Percentiles rank a stretch among this genome's conserved stretches.
Evolutionary conservation across 1,139 yeast genomes (phyloP).

Genomic region (Scheffersomyces insectosa): DNA sequence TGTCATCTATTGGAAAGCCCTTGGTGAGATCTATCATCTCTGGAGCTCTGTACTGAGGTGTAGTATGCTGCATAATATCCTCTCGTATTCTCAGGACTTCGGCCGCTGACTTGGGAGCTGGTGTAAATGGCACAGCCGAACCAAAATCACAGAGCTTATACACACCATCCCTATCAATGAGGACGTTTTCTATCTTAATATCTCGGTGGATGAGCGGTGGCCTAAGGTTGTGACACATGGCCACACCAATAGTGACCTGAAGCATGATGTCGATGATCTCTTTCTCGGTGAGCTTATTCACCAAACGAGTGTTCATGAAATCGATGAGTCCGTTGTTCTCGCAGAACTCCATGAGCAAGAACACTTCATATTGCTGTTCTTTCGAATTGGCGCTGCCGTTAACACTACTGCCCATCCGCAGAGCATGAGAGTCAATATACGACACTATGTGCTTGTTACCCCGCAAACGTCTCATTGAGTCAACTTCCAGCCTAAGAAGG

Average conservation of each 20-base stretch:
- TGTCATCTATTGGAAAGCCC: slow-evolving; percentile 89
- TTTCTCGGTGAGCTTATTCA: slow-evolving; percentile 74
- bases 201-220: slow-evolving; percentile 91
- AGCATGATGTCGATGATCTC: slow-evolving; percentile 83
- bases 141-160: slow-evolving; percentile 95
- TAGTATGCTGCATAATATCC: slow-evolving; percentile 87
- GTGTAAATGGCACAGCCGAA: slow-evolving; percentile 71
- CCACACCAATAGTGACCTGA: slow-evolving; percentile 80
- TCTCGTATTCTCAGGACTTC: slow-evolving; percentile 72
- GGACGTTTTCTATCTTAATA: slow-evolving; percentile 91
- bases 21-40: slow-evolving; percentile 91
- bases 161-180: slow-evolving; percentile 69
- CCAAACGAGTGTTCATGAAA: slow-evolving; percentile 88
- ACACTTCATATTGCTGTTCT: slow-evolving; percentile 73
- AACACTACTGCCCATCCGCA: slow-evolving; percentile 50
- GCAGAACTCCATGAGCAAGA: slow-evolving; percentile 91
- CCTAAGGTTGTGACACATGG: slow-evolving; percentile 80
- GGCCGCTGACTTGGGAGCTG: slow-evolving; percentile 63
- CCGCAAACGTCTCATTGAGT: slow-evolving; percentile 76
- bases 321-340: slow-evolving; percentile 84
- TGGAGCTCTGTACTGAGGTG: slow-evolving; percentile 96
- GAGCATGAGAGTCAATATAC: slow-evolving; percentile 93
- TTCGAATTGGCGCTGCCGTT: slow-evolving; percentile 11
- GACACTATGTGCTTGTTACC: slow-evolving; percentile 81
- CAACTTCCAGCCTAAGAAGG: slow-evolving; percentile 74